Percentiles rank a stretch among this genome's conserved stretches.
phyloP scores from a whole-genome alignment of 805 yeast genomes.

The Hanseniaspora lindneri region DNA sequence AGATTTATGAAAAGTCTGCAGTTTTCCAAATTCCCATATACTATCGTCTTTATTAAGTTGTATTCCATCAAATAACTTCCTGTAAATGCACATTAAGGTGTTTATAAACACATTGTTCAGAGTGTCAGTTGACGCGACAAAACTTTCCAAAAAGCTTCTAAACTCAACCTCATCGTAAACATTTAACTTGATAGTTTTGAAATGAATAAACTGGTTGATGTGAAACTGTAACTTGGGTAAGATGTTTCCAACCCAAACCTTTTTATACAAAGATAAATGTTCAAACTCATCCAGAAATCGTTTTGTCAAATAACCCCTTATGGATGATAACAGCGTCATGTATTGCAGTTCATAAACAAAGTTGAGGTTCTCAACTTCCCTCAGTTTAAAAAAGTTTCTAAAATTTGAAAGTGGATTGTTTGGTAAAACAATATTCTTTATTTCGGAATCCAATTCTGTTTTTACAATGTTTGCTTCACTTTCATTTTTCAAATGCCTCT shows the following conservation, averaged over 20 bases:
- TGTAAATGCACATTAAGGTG: background rate
- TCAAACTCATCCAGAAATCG: conserved; percentile 6
- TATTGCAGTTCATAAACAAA: background rate
- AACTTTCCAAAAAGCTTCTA: background rate
- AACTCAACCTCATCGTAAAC: conserved; percentile 13
- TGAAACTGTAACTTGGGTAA: conserved; percentile 22
- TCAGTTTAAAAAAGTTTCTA: background rate
- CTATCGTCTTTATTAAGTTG: background rate
- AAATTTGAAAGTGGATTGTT: conserved; percentile 3
- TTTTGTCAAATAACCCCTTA: conserved; percentile 2
- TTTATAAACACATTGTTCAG: background rate
- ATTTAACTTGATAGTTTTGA: conserved; percentile 6
- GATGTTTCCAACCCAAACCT: conserved; percentile 22
- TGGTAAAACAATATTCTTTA: conserved; percentile 4
- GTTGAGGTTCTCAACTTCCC: background rate
- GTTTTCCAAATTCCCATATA: background rate
- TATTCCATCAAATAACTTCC: conserved; percentile 14
- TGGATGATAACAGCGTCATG: conserved; percentile 2
- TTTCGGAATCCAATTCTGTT: background rate
- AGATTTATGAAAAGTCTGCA: background rate
- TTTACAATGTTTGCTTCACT: conserved; percentile 16
- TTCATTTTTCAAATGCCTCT: too few relatives aligned
- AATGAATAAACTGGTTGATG: conserved; percentile 11
- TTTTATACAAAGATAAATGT: background rate
- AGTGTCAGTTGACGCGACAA: background rate